Percentiles rank a stretch among this genome's conserved stretches.
Evolutionary conservation across 2,329 filamentous ascomycete species (phyloP).

Genomic region (Trichophyton rubrum): DNA sequence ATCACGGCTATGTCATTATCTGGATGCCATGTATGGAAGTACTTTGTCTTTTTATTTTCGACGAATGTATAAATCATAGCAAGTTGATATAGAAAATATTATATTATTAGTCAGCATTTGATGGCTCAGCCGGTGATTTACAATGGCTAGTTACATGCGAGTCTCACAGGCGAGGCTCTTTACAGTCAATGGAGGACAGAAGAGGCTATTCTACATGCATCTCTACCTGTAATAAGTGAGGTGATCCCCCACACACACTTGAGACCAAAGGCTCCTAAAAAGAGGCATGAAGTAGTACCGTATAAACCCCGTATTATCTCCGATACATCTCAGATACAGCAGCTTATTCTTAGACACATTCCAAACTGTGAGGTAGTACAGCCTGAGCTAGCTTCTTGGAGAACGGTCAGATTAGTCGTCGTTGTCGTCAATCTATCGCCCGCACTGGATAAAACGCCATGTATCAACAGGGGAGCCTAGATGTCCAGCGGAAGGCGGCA

Average conservation of each 20-base stretch:
- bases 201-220: background rate
- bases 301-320: background rate
- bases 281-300: background rate
- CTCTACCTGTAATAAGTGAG: background rate
- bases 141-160: background rate
- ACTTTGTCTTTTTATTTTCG: no score
- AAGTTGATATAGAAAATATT: no score
- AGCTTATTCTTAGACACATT: background rate
- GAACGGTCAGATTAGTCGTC: background rate
- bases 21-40: background rate
- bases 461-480: background rate
- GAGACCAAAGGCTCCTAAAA: background rate
- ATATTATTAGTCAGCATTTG: background rate
- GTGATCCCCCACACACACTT: background rate
- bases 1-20: background rate
- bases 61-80: no score
- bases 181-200: background rate
- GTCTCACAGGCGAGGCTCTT: slow-evolving; percentile 1
- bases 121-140: background rate
- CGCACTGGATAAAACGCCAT: background rate
- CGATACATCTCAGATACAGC: background rate
- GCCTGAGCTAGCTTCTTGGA: background rate
- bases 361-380: background rate
- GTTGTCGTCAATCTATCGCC: background rate
- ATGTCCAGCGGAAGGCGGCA: background rate